Conservation (phyloP, 345 rosid species). For the Camelina hispida region DNA sequence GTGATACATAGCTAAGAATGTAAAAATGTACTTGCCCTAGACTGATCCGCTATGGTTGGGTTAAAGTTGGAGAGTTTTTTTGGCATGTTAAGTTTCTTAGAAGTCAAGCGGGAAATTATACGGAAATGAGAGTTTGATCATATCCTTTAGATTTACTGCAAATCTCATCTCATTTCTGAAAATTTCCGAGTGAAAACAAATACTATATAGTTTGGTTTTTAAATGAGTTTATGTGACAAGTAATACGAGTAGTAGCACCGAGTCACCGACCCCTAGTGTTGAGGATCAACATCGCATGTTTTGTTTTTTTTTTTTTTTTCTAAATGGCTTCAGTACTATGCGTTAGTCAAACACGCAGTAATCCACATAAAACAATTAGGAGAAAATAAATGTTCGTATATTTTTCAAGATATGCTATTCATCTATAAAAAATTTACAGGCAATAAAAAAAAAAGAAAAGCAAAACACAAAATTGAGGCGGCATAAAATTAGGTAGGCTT, state of each 20-base stretch:
- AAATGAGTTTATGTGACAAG: background rate
- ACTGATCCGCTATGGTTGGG: background rate
- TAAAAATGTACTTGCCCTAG: background rate
- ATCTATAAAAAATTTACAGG: background rate
- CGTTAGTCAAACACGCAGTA: conserved; percentile 33
- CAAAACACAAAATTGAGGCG: conserved; percentile 22
- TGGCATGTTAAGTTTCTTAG: background rate
- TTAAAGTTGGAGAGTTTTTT: background rate
- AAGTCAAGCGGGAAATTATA: background rate
- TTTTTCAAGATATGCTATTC: conserved; percentile 40
- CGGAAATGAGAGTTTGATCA: background rate
- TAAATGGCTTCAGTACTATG: background rate
- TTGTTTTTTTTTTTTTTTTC: background rate
- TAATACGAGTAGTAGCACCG: background rate
- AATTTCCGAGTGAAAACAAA: background rate
- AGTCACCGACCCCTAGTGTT: conserved; percentile 15
- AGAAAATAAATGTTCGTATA: conserved; percentile 43
- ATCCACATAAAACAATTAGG: conserved; percentile 8
- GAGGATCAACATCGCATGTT: conserved; percentile 4
- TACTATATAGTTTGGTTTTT: background rate
- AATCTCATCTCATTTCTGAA: background rate
- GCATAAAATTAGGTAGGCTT: conserved; percentile 37
- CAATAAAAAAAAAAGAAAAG: too few relatives aligned
- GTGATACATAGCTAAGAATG: background rate
- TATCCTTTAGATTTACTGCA: too few relatives aligned